Evolutionary conservation across 768 basidiomycete genomes (phyloP).

Genomic region (Suillus brevipes): DNA sequence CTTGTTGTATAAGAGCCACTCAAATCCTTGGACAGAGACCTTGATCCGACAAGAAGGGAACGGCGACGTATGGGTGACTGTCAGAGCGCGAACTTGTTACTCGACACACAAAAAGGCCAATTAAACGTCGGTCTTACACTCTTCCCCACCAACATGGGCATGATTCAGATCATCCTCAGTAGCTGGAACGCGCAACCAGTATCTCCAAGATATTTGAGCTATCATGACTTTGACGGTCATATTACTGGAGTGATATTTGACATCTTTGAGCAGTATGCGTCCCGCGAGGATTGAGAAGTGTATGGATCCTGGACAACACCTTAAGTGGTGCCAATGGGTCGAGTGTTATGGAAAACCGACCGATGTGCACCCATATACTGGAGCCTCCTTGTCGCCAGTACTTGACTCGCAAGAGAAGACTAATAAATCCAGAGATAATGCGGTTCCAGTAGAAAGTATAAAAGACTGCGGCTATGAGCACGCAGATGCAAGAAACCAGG

Average conservation of each 20-base stretch:
- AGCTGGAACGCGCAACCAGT: constrained; percentile 85
- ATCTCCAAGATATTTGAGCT: constrained; percentile 88
- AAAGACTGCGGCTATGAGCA: constrained; percentile 54
- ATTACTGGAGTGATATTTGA: constrained; percentile 90
- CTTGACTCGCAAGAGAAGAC: constrained; percentile 62
- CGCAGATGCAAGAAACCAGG: constrained; percentile 62
- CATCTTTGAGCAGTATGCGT: constrained; percentile 83
- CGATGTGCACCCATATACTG: constrained; percentile 85
- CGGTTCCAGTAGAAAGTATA: constrained; percentile 94
- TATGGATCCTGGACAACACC: constrained; percentile 63
- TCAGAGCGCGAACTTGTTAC: constrained; percentile 2
- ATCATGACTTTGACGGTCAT: constrained; percentile 84
- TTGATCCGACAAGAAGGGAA: constrained; percentile 78
- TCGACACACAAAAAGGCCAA: constrained; percentile 7
- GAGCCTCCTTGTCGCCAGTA: constrained; percentile 78
- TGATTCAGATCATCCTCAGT: constrained; percentile 67
- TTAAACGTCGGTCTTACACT: constrained; percentile 41
- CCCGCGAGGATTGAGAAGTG: constrained; percentile 90
- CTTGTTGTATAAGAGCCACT: constrained; percentile 92
- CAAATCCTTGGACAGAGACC: constrained; percentile 78
- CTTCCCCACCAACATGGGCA: constrained; percentile 48
- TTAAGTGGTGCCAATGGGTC: constrained; percentile 6
- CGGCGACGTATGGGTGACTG: constrained; percentile 37
- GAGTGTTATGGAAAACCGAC: constrained; percentile 38
- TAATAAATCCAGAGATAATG: constrained; percentile 68